These are phyloP conservation scores for Carnegiea gigantea DNA, from an alignment of 179 eudicot species.

Conservation along the genomic window DNA sequence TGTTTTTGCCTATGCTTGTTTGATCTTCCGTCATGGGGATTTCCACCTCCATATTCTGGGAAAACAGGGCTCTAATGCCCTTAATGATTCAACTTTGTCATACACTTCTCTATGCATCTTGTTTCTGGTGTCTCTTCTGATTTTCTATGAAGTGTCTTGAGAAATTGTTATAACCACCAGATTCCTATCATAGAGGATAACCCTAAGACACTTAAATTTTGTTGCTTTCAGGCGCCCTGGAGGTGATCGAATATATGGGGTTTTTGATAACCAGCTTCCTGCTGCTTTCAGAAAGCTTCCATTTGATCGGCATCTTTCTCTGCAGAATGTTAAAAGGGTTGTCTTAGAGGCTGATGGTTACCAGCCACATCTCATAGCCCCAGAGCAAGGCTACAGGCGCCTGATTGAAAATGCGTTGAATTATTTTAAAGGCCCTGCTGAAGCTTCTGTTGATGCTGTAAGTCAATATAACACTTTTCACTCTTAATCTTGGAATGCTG, in stretches of 20 bases:
- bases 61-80: neutral
- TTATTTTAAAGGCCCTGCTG: conserved; percentile 81
- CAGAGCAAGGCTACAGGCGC: conserved; percentile 91
- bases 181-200: too few species aligned
- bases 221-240: conserved; percentile 70
- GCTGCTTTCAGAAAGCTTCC: conserved; percentile 88
- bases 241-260: conserved; percentile 84
- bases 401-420: conserved; percentile 77
- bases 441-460: conserved; percentile 93
- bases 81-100: neutral
- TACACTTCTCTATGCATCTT: neutral
- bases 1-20: neutral
- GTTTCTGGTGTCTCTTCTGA: neutral
- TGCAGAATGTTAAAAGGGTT: conserved; percentile 68
- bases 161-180: too few species aligned
- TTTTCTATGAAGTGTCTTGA: neutral
- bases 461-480: conserved; percentile 17
- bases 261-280: conserved; percentile 91
- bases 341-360: conserved; percentile 90
- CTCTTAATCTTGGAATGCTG: too few species aligned
- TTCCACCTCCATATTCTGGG: too few species aligned
- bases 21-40: too few species aligned
- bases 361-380: conserved; percentile 93
- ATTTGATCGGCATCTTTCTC: conserved; percentile 78
- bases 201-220: neutral